A percentile compares a stretch with the other conserved stretches of the same genome.
These are phyloP conservation scores for Strigomonas galati DNA, from an alignment of 208 protist species.

Conservation along the genomic window DNA sequence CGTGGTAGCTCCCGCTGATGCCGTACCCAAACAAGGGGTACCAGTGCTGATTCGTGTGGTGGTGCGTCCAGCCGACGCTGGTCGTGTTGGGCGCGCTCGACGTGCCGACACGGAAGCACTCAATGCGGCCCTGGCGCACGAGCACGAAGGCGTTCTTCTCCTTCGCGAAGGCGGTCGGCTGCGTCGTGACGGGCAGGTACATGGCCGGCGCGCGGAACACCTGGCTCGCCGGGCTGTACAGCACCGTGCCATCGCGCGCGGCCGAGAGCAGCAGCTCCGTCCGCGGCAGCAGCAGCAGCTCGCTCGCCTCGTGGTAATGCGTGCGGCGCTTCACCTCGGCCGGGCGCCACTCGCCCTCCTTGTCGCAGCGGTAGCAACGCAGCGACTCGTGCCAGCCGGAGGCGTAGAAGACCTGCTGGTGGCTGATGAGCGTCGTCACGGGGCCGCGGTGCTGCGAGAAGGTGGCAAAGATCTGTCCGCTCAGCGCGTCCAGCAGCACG, in stretches of 20 bases:
- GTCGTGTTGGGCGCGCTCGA: background rate
- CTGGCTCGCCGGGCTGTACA: conserved; percentile 53
- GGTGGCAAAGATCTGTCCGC: conserved; percentile 60
- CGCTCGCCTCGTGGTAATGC: conserved; percentile 85
- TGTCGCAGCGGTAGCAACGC: conserved; percentile 38
- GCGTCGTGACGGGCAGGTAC: conserved; percentile 63
- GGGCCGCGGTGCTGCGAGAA: conserved; percentile 86
- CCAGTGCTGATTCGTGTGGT: conserved; percentile 40
- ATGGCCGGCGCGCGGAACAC: conserved; percentile 72
- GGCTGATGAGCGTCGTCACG: conserved; percentile 52
- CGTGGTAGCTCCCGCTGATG: conserved; percentile 62
- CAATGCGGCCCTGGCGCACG: conserved; percentile 62
- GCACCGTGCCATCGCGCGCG: conserved; percentile 71
- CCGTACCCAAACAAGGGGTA: conserved; percentile 67
- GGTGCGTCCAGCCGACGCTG: background rate
- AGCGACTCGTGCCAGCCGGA: conserved; percentile 89
- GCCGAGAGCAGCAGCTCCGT: conserved; percentile 76
- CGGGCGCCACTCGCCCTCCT: conserved; percentile 63
- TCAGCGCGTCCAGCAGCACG: conserved; percentile 64
- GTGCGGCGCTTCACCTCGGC: conserved; percentile 88
- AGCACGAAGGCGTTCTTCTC: conserved; percentile 60
- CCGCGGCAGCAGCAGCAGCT: conserved; percentile 45
- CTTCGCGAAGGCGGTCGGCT: conserved; percentile 66
- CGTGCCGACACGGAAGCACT: conserved; percentile 61
- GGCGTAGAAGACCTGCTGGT: conserved; percentile 54